Base-by-base conservation (phyloP, 2,329 filamentous ascomycete genomes). In the Scedosporium dehoogii region DNA sequence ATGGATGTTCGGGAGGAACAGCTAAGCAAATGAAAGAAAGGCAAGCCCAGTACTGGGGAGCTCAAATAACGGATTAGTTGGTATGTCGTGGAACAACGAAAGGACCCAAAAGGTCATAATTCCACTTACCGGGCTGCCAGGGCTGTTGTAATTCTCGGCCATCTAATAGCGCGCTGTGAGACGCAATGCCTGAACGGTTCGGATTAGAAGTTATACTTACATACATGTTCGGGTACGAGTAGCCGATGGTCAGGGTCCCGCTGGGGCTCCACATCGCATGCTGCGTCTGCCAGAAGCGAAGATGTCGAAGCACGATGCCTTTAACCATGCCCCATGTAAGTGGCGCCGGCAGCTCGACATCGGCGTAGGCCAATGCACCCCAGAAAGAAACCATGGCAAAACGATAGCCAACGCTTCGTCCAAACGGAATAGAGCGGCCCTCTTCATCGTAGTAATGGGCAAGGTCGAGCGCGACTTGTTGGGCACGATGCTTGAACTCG, bases 341-440 rank as follows among this genome's bases (percentile, higher is more conserved):
- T 0, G 89, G 88, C 6, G 79, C 79, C 0, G 89, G 88, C 4
- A 91, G 79, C 61, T 91, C 87, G 59, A 91, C 85, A 66, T 86
- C 86, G 3, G 89, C 88, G 68, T 91, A 91, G 1, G 88, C 90
- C 29, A 92, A 74, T 0, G 89, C 87, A 12, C 88, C 86, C 89
- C 89, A 92, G 75, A 92, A 92, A 0, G 85, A 88, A n/a, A 88
- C 86, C 85, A 92, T 92, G 58, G 88, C 89, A 72, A 91, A 92
- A n/a, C 89, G 84, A 71, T 93, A 93, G 6, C 88, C 90, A 59
- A 92, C 81, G 60, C 87, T 90, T 58, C 90, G 83, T 3, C 90
- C 90, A 67, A 91, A 93, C 0, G 90, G 89, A 60, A 91, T 89
- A 1, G 87, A 81, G 25, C 88, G 80, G 4, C 86, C 89, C 70